Evolutionary conservation across 2,329 filamentous ascomycete genomes (phyloP).

Genomic region (Coleophoma cylindrospora): DNA sequence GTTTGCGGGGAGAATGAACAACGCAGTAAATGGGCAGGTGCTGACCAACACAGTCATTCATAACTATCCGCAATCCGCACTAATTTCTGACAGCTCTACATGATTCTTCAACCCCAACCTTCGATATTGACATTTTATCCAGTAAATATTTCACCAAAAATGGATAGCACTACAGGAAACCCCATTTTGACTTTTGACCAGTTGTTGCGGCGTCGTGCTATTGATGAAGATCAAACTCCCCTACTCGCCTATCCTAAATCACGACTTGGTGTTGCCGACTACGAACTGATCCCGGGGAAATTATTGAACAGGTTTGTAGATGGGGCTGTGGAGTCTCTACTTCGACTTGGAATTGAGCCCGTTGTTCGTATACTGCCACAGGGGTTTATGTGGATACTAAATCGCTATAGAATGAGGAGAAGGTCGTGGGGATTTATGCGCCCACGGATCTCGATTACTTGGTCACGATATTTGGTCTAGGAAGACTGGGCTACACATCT

Average conservation of each 20-base stretch:
- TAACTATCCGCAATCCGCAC: too few relatives aligned
- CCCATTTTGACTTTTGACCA: background rate
- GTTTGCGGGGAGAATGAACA: too few relatives aligned
- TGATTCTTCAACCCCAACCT: too few relatives aligned
- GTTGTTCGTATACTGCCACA: background rate
- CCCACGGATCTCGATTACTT: background rate
- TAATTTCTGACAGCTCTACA: too few relatives aligned
- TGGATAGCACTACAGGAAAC: too few relatives aligned
- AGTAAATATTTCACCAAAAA: too few relatives aligned
- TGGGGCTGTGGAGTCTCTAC: conserved; percentile 9
- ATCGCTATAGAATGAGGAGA: background rate
- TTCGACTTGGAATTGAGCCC: conserved; percentile 4
- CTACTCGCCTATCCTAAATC: conserved; percentile 2
- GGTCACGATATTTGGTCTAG: conserved; percentile 1
- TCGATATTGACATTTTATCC: too few relatives aligned
- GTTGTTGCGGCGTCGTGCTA: background rate
- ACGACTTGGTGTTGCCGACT: conserved; percentile 11
- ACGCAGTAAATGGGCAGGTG: too few relatives aligned
- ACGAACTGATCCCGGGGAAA: conserved; percentile 14
- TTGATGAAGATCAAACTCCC: conserved; percentile 1
- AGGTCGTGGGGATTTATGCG: background rate
- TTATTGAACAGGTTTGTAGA: conserved; percentile 15
- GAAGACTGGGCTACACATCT: conserved; percentile 2
- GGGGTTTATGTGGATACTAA: too few relatives aligned
- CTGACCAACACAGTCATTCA: too few relatives aligned